Percentiles rank a stretch among this genome's conserved stretches.
These are phyloP conservation scores for Coemansia sp. DNA, from an alignment of 192 early-diverging fungal species.

Conservation along the genomic window DNA sequence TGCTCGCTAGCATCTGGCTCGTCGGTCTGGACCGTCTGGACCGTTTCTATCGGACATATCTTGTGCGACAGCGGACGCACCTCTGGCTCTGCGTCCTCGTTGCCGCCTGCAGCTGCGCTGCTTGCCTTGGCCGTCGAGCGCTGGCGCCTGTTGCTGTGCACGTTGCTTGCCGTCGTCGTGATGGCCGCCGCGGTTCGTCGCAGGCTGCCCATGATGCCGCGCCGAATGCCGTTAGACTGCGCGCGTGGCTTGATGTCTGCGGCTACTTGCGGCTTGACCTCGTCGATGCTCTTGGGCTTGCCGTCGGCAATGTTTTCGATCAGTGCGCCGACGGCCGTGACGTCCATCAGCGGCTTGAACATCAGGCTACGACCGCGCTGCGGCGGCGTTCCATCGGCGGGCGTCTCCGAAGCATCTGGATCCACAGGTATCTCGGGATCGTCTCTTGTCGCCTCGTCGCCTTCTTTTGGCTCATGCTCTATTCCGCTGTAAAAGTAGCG, in stretches of 20 bases:
- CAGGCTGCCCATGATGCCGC: constrained; percentile 22
- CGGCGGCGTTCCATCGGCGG: constrained; percentile 2
- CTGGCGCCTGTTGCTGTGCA: background rate
- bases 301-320: constrained; percentile 27
- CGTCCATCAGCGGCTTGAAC: constrained; percentile 43
- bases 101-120: no score
- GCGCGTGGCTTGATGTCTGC: background rate
- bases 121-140: background rate
- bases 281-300: background rate
- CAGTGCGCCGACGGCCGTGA: constrained; percentile 29
- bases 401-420: no score
- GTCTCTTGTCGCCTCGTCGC: background rate
- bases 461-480: background rate
- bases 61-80: constrained; percentile 6
- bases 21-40: constrained; percentile 10
- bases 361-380: constrained; percentile 41
- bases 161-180: constrained; percentile 2
- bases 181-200: constrained; percentile 9
- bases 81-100: background rate
- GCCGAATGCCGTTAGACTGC: background rate
- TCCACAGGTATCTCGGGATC: background rate
- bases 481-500: background rate
- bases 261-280: background rate
- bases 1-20: background rate
- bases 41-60: constrained; percentile 20